phyloP scores from a whole-genome alignment of 1,284 basidiomycete genomes.

The Bondarzewia mesenterica region DNA sequence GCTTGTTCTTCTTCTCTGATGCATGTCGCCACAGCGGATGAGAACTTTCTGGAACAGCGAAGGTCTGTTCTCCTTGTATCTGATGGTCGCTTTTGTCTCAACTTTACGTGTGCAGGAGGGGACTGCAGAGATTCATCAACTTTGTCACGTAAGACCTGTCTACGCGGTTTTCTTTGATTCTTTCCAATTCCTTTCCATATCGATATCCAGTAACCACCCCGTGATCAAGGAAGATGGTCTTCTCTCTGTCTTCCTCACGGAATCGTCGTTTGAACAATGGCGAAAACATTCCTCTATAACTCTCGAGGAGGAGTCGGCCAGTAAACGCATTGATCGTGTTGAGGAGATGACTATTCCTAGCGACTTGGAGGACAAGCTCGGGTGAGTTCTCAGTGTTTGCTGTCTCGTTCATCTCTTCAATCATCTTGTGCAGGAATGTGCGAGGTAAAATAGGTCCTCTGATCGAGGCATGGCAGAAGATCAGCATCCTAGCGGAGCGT shows the following conservation, averaged over 20 bases:
- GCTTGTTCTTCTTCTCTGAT: conserved; percentile 2
- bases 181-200: not conserved
- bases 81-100: conserved; percentile 3
- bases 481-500: conserved; percentile 79
- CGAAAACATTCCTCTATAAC: conserved; percentile 65
- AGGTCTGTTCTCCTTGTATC: conserved; percentile 32
- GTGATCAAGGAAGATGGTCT: conserved; percentile 82
- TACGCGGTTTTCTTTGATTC: not conserved
- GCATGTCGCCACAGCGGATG: conserved; percentile 51
- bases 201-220: conserved; percentile 80
- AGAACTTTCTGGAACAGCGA: conserved; percentile 83
- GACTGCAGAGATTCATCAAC: conserved; percentile 75
- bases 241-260: conserved; percentile 73
- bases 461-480: conserved; percentile 87
- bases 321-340: conserved; percentile 71
- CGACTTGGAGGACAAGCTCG: conserved; percentile 84
- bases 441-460: conserved; percentile 64
- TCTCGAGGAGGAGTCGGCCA: conserved; percentile 80
- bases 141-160: conserved; percentile 55
- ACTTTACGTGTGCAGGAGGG: conserved; percentile 57
- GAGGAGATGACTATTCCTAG: conserved; percentile 91
- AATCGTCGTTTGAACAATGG: conserved; percentile 80
- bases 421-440: conserved; percentile 42
- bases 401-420: not conserved
- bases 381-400: conserved; percentile 34